Evolutionary conservation across 192 early-diverging fungal species (phyloP).

Genomic region (Umbelopsis vinacea): DNA sequence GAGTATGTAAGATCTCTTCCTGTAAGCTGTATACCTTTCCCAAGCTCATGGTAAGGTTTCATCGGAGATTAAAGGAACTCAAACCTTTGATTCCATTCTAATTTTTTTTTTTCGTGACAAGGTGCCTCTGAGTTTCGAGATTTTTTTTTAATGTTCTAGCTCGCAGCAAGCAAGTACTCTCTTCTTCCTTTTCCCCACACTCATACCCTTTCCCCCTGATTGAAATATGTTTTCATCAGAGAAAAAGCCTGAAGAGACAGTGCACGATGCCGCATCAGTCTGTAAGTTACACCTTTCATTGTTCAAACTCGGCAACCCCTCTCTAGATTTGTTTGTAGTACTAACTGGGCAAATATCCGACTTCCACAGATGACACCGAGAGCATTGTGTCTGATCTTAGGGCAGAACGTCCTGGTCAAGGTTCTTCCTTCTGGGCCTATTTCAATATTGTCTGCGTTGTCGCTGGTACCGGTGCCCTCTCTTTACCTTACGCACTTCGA

Average conservation of each 20-base stretch:
- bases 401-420: constrained; percentile 42
- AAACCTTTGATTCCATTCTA: neutral
- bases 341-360: neutral
- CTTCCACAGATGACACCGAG: neutral
- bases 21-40: no score
- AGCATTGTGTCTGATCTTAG: constrained; percentile 27
- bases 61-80: constrained; percentile 13
- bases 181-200: constrained; percentile 6
- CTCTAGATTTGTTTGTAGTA: no score
- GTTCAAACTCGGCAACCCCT: no score
- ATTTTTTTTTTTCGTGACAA: constrained; percentile 11
- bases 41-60: neutral
- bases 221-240: constrained; percentile 4
- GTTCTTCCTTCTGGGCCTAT: constrained; percentile 57
- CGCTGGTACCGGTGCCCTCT: constrained; percentile 81
- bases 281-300: neutral
- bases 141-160: neutral
- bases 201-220: neutral
- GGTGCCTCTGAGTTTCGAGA: neutral
- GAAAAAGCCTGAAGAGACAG: neutral
- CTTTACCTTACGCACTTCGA: constrained; percentile 80
- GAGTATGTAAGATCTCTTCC: no score
- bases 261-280: neutral
- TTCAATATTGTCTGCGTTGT: constrained; percentile 72
- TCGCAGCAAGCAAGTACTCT: neutral